Evolutionary conservation across 352 stramenopile genomes (phyloP), one percentile per base, ranked within the genome.

Genomic region (Sclerospora graminicola): DNA sequence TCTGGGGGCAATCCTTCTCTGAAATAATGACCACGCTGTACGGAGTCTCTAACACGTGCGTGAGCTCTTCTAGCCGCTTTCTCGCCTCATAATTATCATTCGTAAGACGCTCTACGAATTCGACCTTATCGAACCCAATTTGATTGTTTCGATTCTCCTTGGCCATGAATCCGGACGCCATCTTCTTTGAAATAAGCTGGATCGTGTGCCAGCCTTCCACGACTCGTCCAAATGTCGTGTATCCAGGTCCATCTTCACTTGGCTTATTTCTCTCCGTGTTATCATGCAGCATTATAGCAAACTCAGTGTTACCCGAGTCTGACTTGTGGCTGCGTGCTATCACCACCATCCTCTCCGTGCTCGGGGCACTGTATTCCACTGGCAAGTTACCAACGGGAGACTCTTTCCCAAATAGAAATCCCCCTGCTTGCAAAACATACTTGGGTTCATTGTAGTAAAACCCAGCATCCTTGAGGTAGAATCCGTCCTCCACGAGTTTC

Each of bases 21-120:
- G 85, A 93, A 47, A 98, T 95, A 31, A 98, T 82, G 15, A 97
- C 82, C 20, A 98, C 82, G 20, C 84, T 88, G 56, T 96, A 76
- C 20, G 59, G 61, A 0, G 72, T 84, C 57, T 87, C 72, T 1
- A 89, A 52, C 36, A 81, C 72, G 31, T 89, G 59, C 20, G 54
- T 72, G 19, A 92, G 67, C 55, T 85, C 74, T 48, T 92, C 80
- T 5, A 92, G 56, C 4, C 73, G 70, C 43, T 57, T 60, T 38
- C 52, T 67, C 35, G 67, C 69, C 44, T 84, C 57, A 3, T 59
- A 18, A 23, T 79, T 65, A 45, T 85, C 62, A 41, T 85, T 82
- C 14, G 73, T 69, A 28, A 87, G 32, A 6, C 63, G 52, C 31
- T 73, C 51, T 21, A 89, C 70, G 27, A 78, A 82, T 52, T 82